Base-by-base conservation (phyloP, 768 basidiomycete genomes). In the Rhizopogon roseolus region DNA sequence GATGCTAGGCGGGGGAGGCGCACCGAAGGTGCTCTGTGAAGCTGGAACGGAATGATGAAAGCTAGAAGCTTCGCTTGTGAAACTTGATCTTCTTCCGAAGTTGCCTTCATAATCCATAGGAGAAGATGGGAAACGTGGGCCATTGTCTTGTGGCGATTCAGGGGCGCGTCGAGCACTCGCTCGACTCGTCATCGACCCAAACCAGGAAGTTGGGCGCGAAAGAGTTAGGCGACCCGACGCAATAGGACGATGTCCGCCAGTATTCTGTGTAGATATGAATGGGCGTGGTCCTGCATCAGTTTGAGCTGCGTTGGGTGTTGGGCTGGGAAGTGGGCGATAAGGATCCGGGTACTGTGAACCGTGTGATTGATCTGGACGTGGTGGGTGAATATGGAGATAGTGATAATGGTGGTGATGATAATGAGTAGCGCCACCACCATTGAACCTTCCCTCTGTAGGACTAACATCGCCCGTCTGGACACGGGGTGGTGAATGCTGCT, bases 181-280 rank as follows among this genome's bases (percentile, higher is more conserved):
- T 48, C 46, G 19, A 48, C 34, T 36, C 14, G 46, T 48, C 46
- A 48, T 45, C 32, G 44, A 48, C 14, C 46, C 46, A 48, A 48
- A 48, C 46, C 46, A 48, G 17, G 46, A 48, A 48, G 46, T 48
- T 22, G 46, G 46, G 19, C 46, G 46, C 1, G 46, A 36, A 25
- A 48, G 46, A 14, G 34, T 34, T 48, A 28, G 46, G 46, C 46
- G 46, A 25, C 5, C 29, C 10, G 46, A 36, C 19, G 22, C 14
- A 48, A 22, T 48, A 25, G 32, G 46, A 36, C 46, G 46, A 36
- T 14, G 46, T 36, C 46, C 46, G 34, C 34, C 36, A 34, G 22
- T 19, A 22, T 36, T 48, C 46, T 48, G 46, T 19, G 8, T n/a
- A 36, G 46, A 16, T 25, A 34, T 34, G 46, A 36, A 48, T 10